Conservation (phyloP, 306 rosid species). For the Rosa chinensis region DNA sequence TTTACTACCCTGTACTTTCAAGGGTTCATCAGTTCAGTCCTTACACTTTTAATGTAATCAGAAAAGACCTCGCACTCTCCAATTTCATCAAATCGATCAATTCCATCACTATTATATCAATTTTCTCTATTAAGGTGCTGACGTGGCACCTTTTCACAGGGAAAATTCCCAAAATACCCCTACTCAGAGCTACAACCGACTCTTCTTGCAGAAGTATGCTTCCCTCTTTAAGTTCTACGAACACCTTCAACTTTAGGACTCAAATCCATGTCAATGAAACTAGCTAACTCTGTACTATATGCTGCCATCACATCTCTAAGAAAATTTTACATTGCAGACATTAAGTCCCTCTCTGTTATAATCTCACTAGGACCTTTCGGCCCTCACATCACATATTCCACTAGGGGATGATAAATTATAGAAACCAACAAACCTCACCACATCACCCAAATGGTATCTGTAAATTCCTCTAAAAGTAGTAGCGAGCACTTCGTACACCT, state of each 20-base stretch:
- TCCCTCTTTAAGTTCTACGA: constrained; percentile 47
- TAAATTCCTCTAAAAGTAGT: constrained; percentile 56
- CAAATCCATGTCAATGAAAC: constrained; percentile 45
- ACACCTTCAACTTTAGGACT: constrained; percentile 43
- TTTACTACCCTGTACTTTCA: too few relatives aligned
- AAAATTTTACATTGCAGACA: constrained; percentile 41
- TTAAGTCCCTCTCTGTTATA: constrained; percentile 52
- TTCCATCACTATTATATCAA: too few relatives aligned
- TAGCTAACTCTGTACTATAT: constrained; percentile 48
- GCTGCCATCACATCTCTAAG: constrained; percentile 31
- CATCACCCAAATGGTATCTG: constrained; percentile 60
- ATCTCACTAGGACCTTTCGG: constrained; percentile 49
- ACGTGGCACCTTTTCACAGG: too few relatives aligned
- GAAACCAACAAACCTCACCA: constrained; percentile 61
- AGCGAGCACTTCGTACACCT: constrained; percentile 66
- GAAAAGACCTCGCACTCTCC: too few relatives aligned
- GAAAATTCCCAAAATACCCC: too few relatives aligned
- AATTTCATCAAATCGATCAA: too few relatives aligned
- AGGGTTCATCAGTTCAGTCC: too few relatives aligned
- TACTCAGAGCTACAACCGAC: constrained; percentile 22
- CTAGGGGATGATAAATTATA: constrained; percentile 46
- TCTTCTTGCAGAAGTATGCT: constrained; percentile 35
- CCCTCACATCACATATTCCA: constrained; percentile 63
- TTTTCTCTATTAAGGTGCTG: too few relatives aligned
- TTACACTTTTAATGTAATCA: too few relatives aligned